These are phyloP conservation scores for Orychophragmus violaceus DNA, from an alignment of 345 rosid species.

Conservation along the genomic window DNA sequence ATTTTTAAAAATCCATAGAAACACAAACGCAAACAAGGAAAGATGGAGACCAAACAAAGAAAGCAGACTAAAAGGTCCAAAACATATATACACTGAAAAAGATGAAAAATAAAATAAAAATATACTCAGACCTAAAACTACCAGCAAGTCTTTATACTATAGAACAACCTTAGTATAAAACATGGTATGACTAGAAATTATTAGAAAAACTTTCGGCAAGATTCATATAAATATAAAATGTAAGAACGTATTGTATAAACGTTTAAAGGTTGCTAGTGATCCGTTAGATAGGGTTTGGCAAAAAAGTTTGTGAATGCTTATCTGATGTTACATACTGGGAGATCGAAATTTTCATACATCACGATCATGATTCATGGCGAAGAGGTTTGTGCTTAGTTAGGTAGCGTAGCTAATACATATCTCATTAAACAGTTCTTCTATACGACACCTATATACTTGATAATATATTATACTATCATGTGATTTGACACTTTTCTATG, in stretches of 20 bases:
- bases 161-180: no score
- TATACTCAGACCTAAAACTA: neutral
- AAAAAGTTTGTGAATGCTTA: no score
- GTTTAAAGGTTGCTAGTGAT: neutral
- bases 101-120: neutral
- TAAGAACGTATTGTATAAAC: neutral
- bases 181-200: no score
- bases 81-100: neutral
- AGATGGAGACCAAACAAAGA: neutral
- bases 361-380: conserved; percentile 22
- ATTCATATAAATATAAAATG: neutral
- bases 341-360: neutral
- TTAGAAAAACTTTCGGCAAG: no score
- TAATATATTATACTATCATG: neutral
- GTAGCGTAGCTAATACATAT: no score
- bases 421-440: no score
- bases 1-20: neutral
- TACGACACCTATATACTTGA: neutral
- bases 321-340: neutral
- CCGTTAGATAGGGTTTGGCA: no score
- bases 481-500: conserved; percentile 1
- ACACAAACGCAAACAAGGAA: neutral
- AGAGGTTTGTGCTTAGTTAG: no score
- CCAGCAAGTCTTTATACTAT: no score
- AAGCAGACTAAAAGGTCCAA: neutral